Percentiles rank a stretch among this genome's conserved stretches.
Evolutionary conservation across 1,284 basidiomycete genomes (phyloP).

Genomic region (Cryptococcus amylolentus): DNA sequence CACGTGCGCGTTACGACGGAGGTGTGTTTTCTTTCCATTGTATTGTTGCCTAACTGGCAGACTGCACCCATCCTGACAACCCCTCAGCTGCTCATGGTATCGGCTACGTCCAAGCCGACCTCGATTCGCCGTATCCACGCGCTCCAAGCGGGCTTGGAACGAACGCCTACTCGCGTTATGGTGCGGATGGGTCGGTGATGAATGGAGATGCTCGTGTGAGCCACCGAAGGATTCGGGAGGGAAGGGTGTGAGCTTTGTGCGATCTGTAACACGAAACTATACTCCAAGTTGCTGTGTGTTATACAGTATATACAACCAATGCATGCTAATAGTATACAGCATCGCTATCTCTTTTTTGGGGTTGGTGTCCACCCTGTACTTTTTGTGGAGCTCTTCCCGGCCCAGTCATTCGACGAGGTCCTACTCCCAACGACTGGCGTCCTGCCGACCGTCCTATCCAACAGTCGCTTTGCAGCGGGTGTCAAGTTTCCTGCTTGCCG

Average conservation of each 20-base stretch:
- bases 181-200: conserved; percentile 12
- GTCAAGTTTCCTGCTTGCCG: conserved; percentile 62
- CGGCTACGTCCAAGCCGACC: conserved; percentile 29
- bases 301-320: not conserved
- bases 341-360: conserved; percentile 46
- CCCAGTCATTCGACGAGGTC: conserved; percentile 50
- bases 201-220: conserved; percentile 2
- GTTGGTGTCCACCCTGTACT: conserved; percentile 77
- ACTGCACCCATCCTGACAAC: not conserved
- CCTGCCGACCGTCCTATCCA: conserved; percentile 59
- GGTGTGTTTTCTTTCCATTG: conserved; percentile 19
- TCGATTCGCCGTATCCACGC: conserved; percentile 36
- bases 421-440: conserved; percentile 51
- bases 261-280: not conserved
- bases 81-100: conserved; percentile 10
- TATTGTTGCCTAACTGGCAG: conserved; percentile 3
- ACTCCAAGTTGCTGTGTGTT: not conserved
- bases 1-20: conserved; percentile 37
- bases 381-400: conserved; percentile 57
- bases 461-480: conserved; percentile 69
- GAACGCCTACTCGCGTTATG: conserved; percentile 25
- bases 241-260: conserved; percentile 14
- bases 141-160: conserved; percentile 14
- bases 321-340: not conserved
- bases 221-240: conserved; percentile 25